These are phyloP conservation scores for Alternaria dauci DNA, from an alignment of 2,329 filamentous ascomycete genomes.

Conservation along the genomic window DNA sequence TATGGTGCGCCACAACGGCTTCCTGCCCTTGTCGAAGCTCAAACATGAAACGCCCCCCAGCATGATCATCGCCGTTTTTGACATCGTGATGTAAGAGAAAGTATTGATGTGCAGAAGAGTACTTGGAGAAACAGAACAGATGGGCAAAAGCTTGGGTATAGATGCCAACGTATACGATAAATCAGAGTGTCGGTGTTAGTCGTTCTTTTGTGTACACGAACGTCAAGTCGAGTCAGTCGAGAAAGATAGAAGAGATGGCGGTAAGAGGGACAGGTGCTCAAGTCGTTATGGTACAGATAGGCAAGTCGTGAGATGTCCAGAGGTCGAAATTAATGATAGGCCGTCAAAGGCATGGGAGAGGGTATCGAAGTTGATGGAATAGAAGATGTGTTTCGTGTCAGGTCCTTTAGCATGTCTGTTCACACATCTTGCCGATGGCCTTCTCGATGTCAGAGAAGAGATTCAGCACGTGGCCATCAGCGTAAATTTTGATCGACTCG, in stretches of 20 bases:
- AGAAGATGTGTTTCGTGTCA: conserved; percentile 18
- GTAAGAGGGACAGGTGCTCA: conserved; percentile 27
- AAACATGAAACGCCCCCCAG: conserved; percentile 39
- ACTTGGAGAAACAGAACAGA: conserved; percentile 11
- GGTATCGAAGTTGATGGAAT: conserved; percentile 17
- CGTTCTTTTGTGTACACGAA: conserved; percentile 16
- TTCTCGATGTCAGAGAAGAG: conserved; percentile 55
- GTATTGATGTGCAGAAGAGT: conserved; percentile 19
- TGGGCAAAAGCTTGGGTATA: conserved; percentile 14
- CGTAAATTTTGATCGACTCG: conserved; percentile 56
- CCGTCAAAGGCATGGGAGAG: conserved; percentile 23
- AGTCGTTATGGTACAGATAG: conserved; percentile 42
- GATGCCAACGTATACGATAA: conserved; percentile 12
- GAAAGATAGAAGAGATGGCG: conserved; percentile 20
- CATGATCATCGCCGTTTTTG: conserved; percentile 23
- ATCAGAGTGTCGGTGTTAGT: conserved; percentile 14
- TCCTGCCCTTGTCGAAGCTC: conserved; percentile 22
- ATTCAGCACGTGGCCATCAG: conserved; percentile 53
- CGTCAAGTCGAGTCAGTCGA: conserved; percentile 18
- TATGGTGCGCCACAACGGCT: conserved; percentile 36
- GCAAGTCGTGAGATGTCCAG: conserved; percentile 22
- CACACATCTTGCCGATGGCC: conserved; percentile 55
- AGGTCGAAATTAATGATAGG: conserved; percentile 32
- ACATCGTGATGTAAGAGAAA: conserved; percentile 25
- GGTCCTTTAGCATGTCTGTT: conserved; percentile 47